Base-by-base conservation (phyloP, 257 asterid genomes). In the Rauvolfia tetraphylla region DNA sequence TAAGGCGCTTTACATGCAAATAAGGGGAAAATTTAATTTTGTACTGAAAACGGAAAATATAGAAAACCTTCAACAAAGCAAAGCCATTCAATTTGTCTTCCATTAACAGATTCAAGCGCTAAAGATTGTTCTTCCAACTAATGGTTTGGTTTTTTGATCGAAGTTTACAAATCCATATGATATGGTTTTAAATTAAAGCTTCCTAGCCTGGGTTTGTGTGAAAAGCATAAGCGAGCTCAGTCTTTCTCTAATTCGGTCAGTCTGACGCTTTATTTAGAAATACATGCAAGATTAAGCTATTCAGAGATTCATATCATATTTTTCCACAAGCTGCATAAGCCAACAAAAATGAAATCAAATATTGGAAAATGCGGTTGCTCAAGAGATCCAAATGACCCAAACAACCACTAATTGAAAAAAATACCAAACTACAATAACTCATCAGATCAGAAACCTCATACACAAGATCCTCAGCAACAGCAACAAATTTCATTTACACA, bases 361-460 rank as follows among this genome's bases (percentile, higher is more conserved):
- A 34, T 34, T 65, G 70, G 13, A 33, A 65, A 62, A 6, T 33
- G 12, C 44, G 31, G 46, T 65, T 36, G 34, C 51, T 7, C 18
- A 22, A 67, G 49, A 10, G 72, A 67, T 67, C 49, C 72, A 38
- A 67, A 38, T 10, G 68, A n/a, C n/a, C n/a, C n/a, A 61, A 61
- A 23, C 29, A 57, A 25, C 31, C 31, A 57, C 63, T 57, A n/a
- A 23, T 27, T 27, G 27, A 41, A 61, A 61, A 61, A 39, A 61
- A 38, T n/a, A 66, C n/a, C 29, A 66, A 34, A 36, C 48, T 66
- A 9, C 6, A 67, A 38, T 67, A 3, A 67, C 33, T 20, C 9
- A 20, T 38, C 49, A 38, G 72, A 67, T 67, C 71, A 67, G 29
- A 67, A 22, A 38, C 70, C 20, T 34, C 14, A 65, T 20, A 34